Conservation (phyloP, 2,329 filamentous ascomycete genomes). For the Fragosphaeria purpurea region DNA sequence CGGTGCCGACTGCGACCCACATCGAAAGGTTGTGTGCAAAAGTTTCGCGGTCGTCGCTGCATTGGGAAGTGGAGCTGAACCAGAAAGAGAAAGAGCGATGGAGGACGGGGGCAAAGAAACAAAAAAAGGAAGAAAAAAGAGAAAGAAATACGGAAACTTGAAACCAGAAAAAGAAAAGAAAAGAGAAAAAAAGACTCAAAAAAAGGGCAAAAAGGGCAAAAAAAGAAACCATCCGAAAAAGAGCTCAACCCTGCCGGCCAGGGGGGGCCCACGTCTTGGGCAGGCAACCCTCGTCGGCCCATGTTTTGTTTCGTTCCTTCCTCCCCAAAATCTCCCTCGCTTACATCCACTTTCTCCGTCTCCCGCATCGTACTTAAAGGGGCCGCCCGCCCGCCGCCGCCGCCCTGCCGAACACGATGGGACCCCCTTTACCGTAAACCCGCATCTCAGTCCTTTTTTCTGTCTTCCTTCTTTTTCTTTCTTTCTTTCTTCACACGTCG, state of each 20-base stretch:
- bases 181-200: background rate
- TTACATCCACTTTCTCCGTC: too few species aligned
- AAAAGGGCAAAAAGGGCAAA: background rate
- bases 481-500: background rate
- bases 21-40: too few species aligned
- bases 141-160: background rate
- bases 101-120: background rate
- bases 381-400: background rate
- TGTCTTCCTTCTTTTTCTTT: background rate
- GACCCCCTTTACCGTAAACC: background rate
- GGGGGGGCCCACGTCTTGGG: background rate
- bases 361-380: too few species aligned
- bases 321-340: too few species aligned
- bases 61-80: background rate
- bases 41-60: too few species aligned
- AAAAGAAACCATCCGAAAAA: background rate
- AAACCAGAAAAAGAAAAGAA: background rate
- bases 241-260: background rate
- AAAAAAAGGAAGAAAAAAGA: background rate
- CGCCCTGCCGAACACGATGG: background rate
- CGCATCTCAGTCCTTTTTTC: background rate
- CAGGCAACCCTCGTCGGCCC: too few species aligned
- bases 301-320: too few species aligned
- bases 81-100: background rate
- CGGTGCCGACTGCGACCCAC: too few species aligned